Conservation (phyloP, 768 basidiomycete genomes). For the Mycena leptocephala region DNA sequence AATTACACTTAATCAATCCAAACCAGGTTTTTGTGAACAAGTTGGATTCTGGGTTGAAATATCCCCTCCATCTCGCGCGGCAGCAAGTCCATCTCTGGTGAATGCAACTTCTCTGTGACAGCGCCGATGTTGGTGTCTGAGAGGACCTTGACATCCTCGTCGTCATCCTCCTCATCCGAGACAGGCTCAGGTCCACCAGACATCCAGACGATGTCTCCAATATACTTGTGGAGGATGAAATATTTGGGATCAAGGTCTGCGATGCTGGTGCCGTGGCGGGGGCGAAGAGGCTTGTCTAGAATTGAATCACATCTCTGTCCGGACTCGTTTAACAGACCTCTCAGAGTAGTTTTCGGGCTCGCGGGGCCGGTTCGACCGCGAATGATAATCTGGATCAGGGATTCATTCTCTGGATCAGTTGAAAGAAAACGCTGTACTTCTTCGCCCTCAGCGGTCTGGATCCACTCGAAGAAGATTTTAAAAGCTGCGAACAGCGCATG, state of each 20-base stretch:
- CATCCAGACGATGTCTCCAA: conserved; percentile 26
- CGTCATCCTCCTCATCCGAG: conserved; percentile 9
- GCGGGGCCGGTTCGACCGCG: conserved; percentile 4
- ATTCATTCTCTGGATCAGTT: conserved; percentile 1
- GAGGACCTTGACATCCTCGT: background rate
- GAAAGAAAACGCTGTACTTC: conserved; percentile 13
- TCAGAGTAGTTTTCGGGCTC: background rate
- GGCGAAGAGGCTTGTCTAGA: background rate
- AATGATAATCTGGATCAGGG: conserved; percentile 21
- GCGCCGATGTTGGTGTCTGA: background rate
- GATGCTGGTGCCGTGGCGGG: background rate
- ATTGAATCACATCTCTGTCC: background rate
- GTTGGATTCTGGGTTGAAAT: conserved; percentile 9
- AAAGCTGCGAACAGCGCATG: conserved; percentile 6
- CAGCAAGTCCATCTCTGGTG: conserved; percentile 13
- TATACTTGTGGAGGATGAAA: conserved; percentile 18
- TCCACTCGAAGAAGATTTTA: conserved; percentile 2
- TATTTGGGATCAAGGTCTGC: conserved; percentile 17
- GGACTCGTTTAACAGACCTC: background rate
- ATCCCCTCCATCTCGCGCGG: conserved; percentile 19
- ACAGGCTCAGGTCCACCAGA: background rate
- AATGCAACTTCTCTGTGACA: background rate
- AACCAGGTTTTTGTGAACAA: background rate
- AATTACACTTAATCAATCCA: too few relatives aligned
- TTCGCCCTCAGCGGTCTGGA: background rate